Base-by-base conservation (phyloP, 495 filamentous ascomycete species). In the Friedmanniomyces simplex region DNA sequence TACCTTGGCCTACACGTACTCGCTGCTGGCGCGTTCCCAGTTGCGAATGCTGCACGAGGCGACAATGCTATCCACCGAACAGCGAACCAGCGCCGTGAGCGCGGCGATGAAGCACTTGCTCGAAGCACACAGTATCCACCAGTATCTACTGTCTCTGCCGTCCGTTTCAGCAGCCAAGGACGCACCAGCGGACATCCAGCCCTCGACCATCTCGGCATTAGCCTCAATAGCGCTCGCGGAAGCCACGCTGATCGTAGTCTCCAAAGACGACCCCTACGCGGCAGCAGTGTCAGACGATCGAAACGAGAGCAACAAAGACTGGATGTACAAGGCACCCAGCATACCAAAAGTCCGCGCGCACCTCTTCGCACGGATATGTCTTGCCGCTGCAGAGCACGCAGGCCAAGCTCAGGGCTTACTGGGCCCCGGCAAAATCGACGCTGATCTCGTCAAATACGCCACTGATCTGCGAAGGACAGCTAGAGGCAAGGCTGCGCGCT, bases 181-280 rank as follows among this genome's bases (percentile, higher is more conserved):
- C 4, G 57, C 63, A 2, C 58, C 66, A 8, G 57, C 72, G 0
- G 90, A 96, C 65, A 79, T 93, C 34, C 72, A 80, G 30, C 74
- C 82, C 1, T 67, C 80, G 0, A 77, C 82, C 3, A 79, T 90
- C n/a, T 74, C 77, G 0, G 88, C 88, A 5, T 76, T 96, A 25
- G 76, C 82, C 13, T 79, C 78, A 1, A 76, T 96, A 6, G 84
- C 89, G 0, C 72, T 94, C 12, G 87, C 89, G 0, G 89, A 95
- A 68, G 91, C 93, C 0, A 96, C 91, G 0, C 78, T 97, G 6
- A 76, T 96, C 1, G 87, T 89, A 1, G 89, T 96, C 0, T 70
- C 91, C 28, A 96, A 95, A 64, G 91, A 96, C 62, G 93, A 98
- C 66, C 88, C 91, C 0, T 96, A 97, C 63, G 83, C 93, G 0